A percentile compares a stretch with the other conserved stretches of the same genome.
phyloP scores from a whole-genome alignment of 257 asterid species.

The Capsicum baccatum region DNA sequence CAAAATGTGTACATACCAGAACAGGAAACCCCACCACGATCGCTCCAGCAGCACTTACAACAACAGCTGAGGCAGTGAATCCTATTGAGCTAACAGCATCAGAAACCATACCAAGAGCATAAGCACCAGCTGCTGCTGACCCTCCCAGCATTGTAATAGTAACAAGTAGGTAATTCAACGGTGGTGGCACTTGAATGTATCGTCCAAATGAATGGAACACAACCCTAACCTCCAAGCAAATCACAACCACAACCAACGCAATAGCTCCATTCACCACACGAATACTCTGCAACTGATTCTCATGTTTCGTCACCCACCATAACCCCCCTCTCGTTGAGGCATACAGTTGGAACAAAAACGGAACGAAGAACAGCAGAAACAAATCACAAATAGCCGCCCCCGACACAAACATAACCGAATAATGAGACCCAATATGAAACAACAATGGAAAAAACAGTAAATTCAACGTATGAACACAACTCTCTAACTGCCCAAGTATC shows the following conservation, averaged over 20 bases:
- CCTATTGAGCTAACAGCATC: slow-evolving; percentile 77
- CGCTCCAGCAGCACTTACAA: slow-evolving; percentile 94
- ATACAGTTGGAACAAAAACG: slow-evolving; percentile 86
- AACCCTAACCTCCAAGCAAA: slow-evolving; percentile 93
- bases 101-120: slow-evolving; percentile 83
- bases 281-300: slow-evolving; percentile 77
- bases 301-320: slow-evolving; percentile 97
- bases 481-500: slow-evolving; percentile 85
- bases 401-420: slow-evolving; percentile 68
- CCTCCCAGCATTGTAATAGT: slow-evolving; percentile 93
- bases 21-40: slow-evolving; percentile 88
- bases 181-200: slow-evolving; percentile 96
- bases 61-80: slow-evolving; percentile 71
- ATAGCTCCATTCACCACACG: slow-evolving; percentile 85
- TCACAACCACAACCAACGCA: slow-evolving; percentile 71
- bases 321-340: slow-evolving; percentile 93
- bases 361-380: slow-evolving; percentile 85
- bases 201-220: slow-evolving; percentile 97
- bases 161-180: slow-evolving; percentile 82
- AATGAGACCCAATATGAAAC: slow-evolving; percentile 82
- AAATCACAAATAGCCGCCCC: slow-evolving; percentile 68
- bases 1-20: slow-evolving; percentile 56
- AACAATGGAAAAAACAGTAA: slow-evolving; percentile 74
- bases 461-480: slow-evolving; percentile 85
- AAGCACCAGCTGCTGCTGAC: slow-evolving; percentile 80